Evolutionary conservation across 768 basidiomycete species (phyloP).

Genomic region (Hebeloma cylindrosporum): DNA sequence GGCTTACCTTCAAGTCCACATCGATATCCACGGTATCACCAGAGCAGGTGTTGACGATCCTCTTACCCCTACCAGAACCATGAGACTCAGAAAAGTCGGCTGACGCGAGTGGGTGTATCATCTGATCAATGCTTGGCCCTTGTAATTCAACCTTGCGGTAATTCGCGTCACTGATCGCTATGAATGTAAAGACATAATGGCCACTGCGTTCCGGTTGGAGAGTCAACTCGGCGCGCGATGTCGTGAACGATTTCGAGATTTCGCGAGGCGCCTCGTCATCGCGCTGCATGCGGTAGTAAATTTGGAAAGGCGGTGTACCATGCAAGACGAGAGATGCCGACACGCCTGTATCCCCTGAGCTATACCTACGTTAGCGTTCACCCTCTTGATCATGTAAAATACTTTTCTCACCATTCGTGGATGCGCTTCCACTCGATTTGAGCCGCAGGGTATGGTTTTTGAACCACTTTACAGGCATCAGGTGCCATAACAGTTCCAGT

Average conservation of each 20-base stretch:
- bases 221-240: constrained; percentile 77
- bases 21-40: constrained; percentile 74
- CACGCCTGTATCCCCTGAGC: constrained; percentile 90
- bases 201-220: constrained; percentile 89
- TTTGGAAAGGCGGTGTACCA: constrained; percentile 86
- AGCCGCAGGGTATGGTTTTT: constrained; percentile 75
- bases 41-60: constrained; percentile 72
- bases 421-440: constrained; percentile 89
- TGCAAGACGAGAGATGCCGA: constrained; percentile 83
- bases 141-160: constrained; percentile 76
- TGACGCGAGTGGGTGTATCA: constrained; percentile 85
- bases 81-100: constrained; percentile 63
- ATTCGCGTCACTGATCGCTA: constrained; percentile 76
- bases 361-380: constrained; percentile 29
- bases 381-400: constrained; percentile 1
- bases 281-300: constrained; percentile 74
- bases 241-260: constrained; percentile 56
- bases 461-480: constrained; percentile 73
- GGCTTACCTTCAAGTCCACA: constrained; percentile 73
- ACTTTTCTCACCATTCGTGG: constrained; percentile 73
- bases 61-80: constrained; percentile 44
- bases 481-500: constrained; percentile 82
- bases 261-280: constrained; percentile 66
- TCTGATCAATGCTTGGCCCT: constrained; percentile 79
- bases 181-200: constrained; percentile 82